Evolutionary conservation across 495 filamentous ascomycete genomes (phyloP).

Genomic region (Neurospora cerealis): DNA sequence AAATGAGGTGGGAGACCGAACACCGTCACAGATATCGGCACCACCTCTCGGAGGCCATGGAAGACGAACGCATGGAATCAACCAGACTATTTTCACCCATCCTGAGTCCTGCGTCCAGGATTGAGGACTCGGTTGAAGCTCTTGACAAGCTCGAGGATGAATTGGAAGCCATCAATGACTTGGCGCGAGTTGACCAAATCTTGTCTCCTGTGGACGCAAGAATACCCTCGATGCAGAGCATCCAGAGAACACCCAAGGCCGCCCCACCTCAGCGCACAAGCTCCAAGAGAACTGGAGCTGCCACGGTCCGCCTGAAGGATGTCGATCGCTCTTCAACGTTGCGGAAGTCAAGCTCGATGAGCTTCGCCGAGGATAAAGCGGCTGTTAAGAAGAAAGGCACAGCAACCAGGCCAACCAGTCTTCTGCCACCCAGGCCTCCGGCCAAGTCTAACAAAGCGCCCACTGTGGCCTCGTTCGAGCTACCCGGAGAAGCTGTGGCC

Average conservation of each 20-base stretch:
- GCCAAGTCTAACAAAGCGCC: constrained; percentile 50
- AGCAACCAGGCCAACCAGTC: constrained; percentile 28
- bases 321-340: constrained; percentile 17
- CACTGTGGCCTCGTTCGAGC: constrained; percentile 56
- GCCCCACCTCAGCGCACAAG: constrained; percentile 9
- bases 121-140: constrained; percentile 59
- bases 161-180: constrained; percentile 41
- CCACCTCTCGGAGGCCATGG: not conserved
- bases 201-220: constrained; percentile 23
- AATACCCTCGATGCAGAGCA: not conserved
- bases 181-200: constrained; percentile 29
- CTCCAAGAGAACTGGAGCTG: constrained; percentile 6
- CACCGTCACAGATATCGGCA: not conserved
- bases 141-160: constrained; percentile 61
- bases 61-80: not conserved
- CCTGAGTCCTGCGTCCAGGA: constrained; percentile 40
- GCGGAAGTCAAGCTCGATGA: constrained; percentile 27
- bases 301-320: constrained; percentile 16
- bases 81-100: constrained; percentile 8
- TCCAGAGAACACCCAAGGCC: not conserved
- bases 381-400: constrained; percentile 11
- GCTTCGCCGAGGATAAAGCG: constrained; percentile 21
- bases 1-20: not conserved
- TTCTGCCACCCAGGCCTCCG: constrained; percentile 35
- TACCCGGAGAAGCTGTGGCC: constrained; percentile 63